These are phyloP conservation scores for Onygenales sp. DNA, from an alignment of 2,329 filamentous ascomycete species.

Conservation along the genomic window DNA sequence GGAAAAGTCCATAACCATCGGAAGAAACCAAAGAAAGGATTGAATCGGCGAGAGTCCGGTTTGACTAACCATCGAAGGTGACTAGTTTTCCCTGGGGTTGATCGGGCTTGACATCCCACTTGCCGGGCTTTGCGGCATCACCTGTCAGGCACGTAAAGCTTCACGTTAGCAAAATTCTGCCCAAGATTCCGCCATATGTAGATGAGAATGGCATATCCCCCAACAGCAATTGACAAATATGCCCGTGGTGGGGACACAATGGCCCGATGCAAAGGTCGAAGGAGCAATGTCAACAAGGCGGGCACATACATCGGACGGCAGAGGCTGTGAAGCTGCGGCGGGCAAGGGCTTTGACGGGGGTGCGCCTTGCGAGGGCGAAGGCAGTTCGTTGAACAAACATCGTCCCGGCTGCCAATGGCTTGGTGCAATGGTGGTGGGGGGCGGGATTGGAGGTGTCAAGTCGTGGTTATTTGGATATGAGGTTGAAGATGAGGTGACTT, in stretches of 20 bases:
- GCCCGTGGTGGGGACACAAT: slow-evolving; percentile 2
- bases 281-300: slow-evolving; percentile 8
- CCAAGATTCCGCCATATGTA: too few relatives aligned
- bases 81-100: slow-evolving; percentile 33
- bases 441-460: not conserved
- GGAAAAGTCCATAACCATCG: not conserved
- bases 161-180: slow-evolving; percentile 1
- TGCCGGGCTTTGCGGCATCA: slow-evolving; percentile 17
- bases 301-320: slow-evolving; percentile 37
- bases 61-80: slow-evolving; percentile 35
- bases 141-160: slow-evolving; percentile 13
- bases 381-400: slow-evolving; percentile 41
- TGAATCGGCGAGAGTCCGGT: slow-evolving; percentile 4
- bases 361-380: slow-evolving; percentile 36
- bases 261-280: not conserved
- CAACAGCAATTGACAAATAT: not conserved
- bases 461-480: not conserved
- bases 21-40: slow-evolving; percentile 5
- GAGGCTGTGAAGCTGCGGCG: slow-evolving; percentile 37
- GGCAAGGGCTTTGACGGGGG: slow-evolving; percentile 32
- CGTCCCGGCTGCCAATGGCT: slow-evolving; percentile 13
- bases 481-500: not conserved
- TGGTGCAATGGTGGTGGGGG: not conserved
- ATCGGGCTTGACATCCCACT: slow-evolving; percentile 30
- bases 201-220: too few relatives aligned